Evolutionary conservation across 176 grass and related monocot species (phyloP), one percentile per base, ranked within the genome.

Genomic region (Avena atlantica): DNA sequence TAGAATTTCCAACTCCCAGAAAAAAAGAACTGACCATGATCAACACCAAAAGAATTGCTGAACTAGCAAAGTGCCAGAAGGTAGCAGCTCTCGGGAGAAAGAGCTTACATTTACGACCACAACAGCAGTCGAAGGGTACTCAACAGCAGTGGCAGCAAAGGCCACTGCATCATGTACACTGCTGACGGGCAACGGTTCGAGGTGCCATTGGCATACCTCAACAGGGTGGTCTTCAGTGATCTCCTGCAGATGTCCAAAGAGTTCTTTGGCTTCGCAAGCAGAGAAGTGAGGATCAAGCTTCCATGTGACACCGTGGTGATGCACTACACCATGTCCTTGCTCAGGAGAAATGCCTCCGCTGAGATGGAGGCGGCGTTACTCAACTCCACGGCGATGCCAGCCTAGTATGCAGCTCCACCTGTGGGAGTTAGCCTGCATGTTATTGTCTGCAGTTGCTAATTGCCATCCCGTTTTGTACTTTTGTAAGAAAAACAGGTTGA

Each of bases 11-110:
- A 15, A 8, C 19, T 24, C 2, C 72, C 48, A 49, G 12, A n/a
- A 29, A 52, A 70, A 21, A 70, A 72, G 29, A 66, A 59, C n/a
- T 11, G 20, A 81, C 27, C 77, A 92, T 95, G 90, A 67, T 89
- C 70, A 88, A 74, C 48, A 4, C 69, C 9, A 95, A 82, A 79
- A 94, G 81, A 72, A 68, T 94, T 20, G 25, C 69, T 85, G 59
- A 93, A 47, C 65, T 93, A 25, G 75, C 68, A 25, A 94, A 92
- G 78, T 95, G 93, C 90, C 90, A 89, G 42, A 95, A 82, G 49
- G 86, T 87, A 48, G 75, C 53, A 21, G 59, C 62, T 14, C 61
- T 82, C 9, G 16, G 72, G 20, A 89, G 83, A 48, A 89, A 85
- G 78, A 45, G 27, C 44, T 78, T 23, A 44, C 42, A 5, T 59